Percentiles rank a stretch among this genome's conserved stretches.
Evolutionary conservation across 345 rosid genomes (phyloP).

Genomic region (Cardiospermum halicacabum): DNA sequence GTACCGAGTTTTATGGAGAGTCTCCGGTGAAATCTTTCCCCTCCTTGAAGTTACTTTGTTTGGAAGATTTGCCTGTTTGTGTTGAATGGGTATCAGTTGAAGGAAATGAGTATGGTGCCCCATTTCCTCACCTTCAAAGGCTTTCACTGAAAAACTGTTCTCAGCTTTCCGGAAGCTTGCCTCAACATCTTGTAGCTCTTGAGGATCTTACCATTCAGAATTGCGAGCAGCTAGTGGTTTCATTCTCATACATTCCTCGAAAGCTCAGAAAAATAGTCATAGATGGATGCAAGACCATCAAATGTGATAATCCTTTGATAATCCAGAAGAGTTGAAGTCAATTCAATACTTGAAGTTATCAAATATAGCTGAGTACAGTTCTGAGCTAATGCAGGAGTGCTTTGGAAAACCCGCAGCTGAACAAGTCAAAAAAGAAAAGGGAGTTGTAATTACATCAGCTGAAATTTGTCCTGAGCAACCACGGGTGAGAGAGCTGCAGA

Average conservation of each 20-base stretch:
- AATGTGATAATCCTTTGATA: too few relatives aligned
- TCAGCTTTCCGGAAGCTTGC: background rate
- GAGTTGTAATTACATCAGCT: too few relatives aligned
- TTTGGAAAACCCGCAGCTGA: too few relatives aligned
- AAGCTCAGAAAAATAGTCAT: background rate
- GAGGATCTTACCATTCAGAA: background rate
- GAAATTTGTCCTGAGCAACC: background rate
- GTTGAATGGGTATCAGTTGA: background rate
- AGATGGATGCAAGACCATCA: background rate
- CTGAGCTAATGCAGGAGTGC: background rate
- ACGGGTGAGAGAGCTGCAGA: background rate
- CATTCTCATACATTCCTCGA: background rate
- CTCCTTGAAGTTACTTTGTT: background rate
- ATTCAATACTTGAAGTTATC: background rate
- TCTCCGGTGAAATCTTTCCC: background rate
- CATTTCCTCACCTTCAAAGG: background rate
- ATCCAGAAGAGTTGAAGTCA: background rate
- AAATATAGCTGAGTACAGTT: background rate
- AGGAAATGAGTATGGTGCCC: background rate
- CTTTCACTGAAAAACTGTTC: background rate
- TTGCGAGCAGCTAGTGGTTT: background rate
- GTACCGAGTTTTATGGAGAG: background rate
- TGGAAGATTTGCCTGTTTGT: background rate
- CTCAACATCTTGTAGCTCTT: background rate
- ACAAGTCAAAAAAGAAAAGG: too few relatives aligned